These are phyloP conservation scores for Triglochin maritima DNA, from an alignment of 106 monocot species.

Conservation along the genomic window DNA sequence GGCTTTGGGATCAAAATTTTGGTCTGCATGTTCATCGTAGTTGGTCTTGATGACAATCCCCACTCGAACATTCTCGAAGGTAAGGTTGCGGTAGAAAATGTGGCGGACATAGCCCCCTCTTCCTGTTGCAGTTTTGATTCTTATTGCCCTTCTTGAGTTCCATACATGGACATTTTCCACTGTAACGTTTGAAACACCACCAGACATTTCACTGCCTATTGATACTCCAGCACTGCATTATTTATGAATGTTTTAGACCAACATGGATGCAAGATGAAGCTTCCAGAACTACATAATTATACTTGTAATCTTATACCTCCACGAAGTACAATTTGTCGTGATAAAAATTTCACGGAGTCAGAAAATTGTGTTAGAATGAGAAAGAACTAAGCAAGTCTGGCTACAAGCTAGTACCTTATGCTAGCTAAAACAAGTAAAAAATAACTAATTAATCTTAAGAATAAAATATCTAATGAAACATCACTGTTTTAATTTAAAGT, in stretches of 20 bases:
- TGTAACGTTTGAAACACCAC: conserved; percentile 62
- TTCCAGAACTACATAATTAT: no score
- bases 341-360: no score
- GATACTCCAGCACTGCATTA: conserved; percentile 66
- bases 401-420: no score
- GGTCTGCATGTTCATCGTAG: conserved; percentile 73
- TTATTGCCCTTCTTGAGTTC: conserved; percentile 48
- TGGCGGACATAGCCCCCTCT: conserved; percentile 54
- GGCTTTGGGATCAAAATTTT: conserved; percentile 36
- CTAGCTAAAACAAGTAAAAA: no score
- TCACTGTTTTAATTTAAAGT: no score
- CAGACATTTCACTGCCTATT: conserved; percentile 98
- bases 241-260: neutral
- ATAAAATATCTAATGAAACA: no score
- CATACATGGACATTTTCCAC: conserved; percentile 51
- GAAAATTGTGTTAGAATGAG: no score
- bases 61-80: conserved; percentile 59
- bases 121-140: conserved; percentile 76
- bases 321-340: no score
- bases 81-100: conserved; percentile 56
- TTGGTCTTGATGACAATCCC: conserved; percentile 74
- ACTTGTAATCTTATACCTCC: no score
- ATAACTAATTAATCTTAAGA: no score
- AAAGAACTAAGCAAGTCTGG: no score
- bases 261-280: no score